Evolutionary conservation across 345 rosid genomes (phyloP), one percentile per base, ranked within the genome.

Genomic region (Reutealis trisperma): DNA sequence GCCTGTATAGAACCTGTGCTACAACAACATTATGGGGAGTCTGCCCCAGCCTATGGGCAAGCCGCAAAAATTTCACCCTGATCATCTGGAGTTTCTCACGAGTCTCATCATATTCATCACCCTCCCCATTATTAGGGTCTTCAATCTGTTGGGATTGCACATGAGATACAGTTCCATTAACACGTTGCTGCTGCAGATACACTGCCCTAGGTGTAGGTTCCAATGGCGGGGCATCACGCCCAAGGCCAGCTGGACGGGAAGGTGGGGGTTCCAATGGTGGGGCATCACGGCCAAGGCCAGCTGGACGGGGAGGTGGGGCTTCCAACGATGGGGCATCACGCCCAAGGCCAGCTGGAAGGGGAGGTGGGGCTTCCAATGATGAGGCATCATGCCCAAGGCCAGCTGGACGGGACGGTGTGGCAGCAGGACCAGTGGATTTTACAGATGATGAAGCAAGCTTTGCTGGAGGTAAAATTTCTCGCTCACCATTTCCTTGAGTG

Each of bases 1-100:
- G 86, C 81, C 99, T 88, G 85, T 96, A 96, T 76, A 96, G 82
- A 81, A 96, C 99, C 89, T 96, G 99, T 25, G 99, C 98, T 79
- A 96, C 99, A 16, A 96, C 98, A 66, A 96, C 99, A 83, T 96
- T 96, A 81, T 96, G 99, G 9, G 99, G 99, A 44, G 97, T 94
- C 84, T 94, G 99, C 77, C 99, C 98, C 65, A 96, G 94, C 87
- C 99, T 90, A 83, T 87, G 92, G 1, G 99, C 97, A 80, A 96
- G 97, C 83, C 99, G 88, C 88, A 96, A 83, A 87, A 96, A 96
- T 81, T 96, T 96, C 42, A 96, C 98, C 82, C 99, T 88, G 76
- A 94, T 92, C 94, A 94, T 91, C 87, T 96, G 99, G 45, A 96
- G 97, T 83, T 91, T 88, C 82, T 96, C 98, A 49, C 99, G 97